Conservation (phyloP, 257 asterid species). For the Capsicum rhomboideum region DNA sequence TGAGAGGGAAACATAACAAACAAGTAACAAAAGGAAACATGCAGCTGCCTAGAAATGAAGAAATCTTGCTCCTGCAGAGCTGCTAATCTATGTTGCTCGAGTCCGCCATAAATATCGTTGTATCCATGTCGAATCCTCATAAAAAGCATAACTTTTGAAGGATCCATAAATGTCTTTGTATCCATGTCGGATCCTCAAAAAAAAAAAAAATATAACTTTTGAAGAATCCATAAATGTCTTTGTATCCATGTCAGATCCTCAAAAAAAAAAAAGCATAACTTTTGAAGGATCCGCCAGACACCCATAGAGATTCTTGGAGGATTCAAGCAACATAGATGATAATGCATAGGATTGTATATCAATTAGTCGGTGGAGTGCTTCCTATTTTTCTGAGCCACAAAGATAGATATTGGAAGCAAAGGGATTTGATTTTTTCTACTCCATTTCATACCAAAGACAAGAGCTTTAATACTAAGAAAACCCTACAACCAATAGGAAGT, state of each 20-base stretch:
- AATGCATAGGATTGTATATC: neutral
- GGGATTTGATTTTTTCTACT: neutral
- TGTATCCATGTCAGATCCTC: neutral
- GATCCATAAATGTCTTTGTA: neutral
- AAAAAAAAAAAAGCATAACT: neutral
- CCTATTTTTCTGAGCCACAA: neutral
- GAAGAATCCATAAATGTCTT: neutral
- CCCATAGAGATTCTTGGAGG: neutral
- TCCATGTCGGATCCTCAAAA: neutral
- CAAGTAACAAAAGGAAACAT: neutral
- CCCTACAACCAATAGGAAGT: neutral
- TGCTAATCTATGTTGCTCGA: neutral
- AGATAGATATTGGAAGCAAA: neutral
- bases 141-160: neutral
- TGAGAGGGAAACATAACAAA: neutral
- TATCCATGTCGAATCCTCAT: neutral
- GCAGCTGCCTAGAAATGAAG: neutral
- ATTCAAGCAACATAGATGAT: neutral
- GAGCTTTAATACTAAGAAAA: neutral
- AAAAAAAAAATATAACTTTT: neutral
- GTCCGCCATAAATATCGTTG: neutral
- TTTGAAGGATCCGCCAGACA: neutral
- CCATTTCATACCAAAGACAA: neutral
- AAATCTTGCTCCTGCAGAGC: neutral
- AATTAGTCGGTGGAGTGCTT: neutral